Conservation (phyloP, 2,329 filamentous ascomycete species). For the Pseudogymnoascus sp. region DNA sequence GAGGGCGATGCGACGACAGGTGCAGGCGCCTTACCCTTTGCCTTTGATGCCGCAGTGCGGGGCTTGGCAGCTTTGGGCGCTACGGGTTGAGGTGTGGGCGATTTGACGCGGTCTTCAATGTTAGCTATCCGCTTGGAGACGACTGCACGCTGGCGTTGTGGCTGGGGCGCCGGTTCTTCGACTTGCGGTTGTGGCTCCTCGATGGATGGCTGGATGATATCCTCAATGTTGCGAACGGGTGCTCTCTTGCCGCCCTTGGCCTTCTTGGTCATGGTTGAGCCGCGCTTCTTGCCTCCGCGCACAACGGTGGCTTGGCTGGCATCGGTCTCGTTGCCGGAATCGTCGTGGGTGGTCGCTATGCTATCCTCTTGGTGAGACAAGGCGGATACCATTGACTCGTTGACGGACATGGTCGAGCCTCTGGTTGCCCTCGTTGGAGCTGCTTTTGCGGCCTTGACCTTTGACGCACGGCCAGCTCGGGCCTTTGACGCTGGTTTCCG, state of each 20-base stretch:
- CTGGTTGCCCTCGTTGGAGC: conserved; percentile 15
- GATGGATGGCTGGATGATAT: conserved; percentile 17
- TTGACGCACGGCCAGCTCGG: not conserved
- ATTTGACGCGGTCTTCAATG: not conserved
- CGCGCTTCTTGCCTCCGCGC: conserved; percentile 18
- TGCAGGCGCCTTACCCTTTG: conserved; percentile 16
- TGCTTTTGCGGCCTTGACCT: not conserved
- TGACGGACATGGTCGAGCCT: conserved; percentile 18
- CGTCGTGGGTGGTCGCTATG: conserved; percentile 12
- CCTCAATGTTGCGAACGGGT: conserved; percentile 19
- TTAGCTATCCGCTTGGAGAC: not conserved
- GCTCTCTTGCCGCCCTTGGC: conserved; percentile 22
- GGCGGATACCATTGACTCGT: conserved; percentile 12
- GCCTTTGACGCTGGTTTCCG: not conserved
- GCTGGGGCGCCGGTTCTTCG: not conserved
- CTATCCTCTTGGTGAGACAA: conserved; percentile 20
- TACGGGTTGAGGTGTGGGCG: not conserved
- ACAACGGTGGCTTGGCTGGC: conserved; percentile 24
- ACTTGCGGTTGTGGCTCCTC: not conserved
- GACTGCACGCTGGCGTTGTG: not conserved
- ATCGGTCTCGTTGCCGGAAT: conserved; percentile 29
- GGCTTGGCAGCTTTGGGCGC: not conserved
- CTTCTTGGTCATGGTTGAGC: conserved; percentile 20
- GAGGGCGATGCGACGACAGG: not conserved
- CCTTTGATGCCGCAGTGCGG: conserved; percentile 14